Evolutionary conservation across 208 protist genomes (phyloP), one percentile per base, ranked within the genome.

Genomic region (Leishmania tropica): DNA sequence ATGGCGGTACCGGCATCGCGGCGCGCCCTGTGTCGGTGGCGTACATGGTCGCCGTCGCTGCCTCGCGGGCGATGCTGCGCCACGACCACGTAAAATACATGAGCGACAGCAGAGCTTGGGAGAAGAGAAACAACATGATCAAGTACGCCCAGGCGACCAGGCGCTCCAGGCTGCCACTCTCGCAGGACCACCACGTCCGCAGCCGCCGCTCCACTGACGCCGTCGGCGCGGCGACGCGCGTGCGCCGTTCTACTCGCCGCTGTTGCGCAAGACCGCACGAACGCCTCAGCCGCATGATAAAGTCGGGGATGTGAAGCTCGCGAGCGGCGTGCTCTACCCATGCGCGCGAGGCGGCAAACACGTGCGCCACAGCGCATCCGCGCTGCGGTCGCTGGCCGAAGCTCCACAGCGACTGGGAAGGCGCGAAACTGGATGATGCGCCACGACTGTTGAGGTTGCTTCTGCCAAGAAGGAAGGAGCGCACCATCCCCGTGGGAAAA

Each of bases 21-120:
- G 31, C 37, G 72, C 11, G 3, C 47, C 2, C 48, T 28, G 67
- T 47, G 74, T 83, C 80, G 24, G 73, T 58, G 24, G 80, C 80
- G 37, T 75, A 83, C 80, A 83, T 83, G 62, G 80, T 13, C n/a
- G 73, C 58, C 45, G 45, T 64, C 65, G 80, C 80, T 5, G 80
- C 75, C 19, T 45, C 47, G 17, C 51, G 21, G 62, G 65, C n/a
- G 53, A 83, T 83, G 51, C 54, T 7, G 51, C 80, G 80, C 80
- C 80, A 83, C 73, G 58, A 60, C 74, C 80, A 78, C 1, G 80
- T 79, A 21, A 83, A 83, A 64, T 83, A 83, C 74, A 83, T 21
- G 51, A 79, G 74, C 21, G 74, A 60, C 31, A 42, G 8, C 35
- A 83, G 64, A 28, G 67, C 74, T 28, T 74, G 67, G 3, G 28